These are phyloP conservation scores for Thozetella sp. DNA, from an alignment of 495 filamentous ascomycete species.

Conservation along the genomic window DNA sequence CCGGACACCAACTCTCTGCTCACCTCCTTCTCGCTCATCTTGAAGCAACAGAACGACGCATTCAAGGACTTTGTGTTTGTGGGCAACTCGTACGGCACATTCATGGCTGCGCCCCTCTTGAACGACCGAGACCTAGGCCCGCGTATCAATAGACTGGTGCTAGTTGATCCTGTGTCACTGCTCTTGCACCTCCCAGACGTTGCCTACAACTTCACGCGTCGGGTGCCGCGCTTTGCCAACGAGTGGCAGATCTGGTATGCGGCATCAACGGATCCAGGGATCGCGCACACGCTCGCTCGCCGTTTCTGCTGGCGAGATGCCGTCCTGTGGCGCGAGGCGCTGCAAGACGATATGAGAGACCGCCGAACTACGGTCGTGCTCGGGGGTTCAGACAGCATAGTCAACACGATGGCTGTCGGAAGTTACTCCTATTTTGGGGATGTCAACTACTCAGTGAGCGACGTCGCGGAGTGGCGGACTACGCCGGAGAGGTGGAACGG, in stretches of 20 bases:
- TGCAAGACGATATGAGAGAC: neutral
- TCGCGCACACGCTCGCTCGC: neutral
- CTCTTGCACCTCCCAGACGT: neutral
- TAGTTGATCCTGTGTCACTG: neutral
- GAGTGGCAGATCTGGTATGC: neutral
- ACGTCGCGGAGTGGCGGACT: neutral
- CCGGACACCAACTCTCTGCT: neutral
- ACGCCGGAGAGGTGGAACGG: neutral
- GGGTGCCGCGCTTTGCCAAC: neutral
- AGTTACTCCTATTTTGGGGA: neutral
- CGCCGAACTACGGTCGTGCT: neutral
- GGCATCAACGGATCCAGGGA: neutral
- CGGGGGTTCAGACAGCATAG: neutral
- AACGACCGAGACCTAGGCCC: neutral
- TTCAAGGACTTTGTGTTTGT: conserved; percentile 3
- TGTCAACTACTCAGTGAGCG: neutral
- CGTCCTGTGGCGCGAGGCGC: neutral
- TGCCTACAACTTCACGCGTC: neutral
- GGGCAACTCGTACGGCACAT: neutral
- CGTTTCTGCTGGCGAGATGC: neutral
- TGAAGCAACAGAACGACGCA: neutral
- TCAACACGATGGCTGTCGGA: neutral
- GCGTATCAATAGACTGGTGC: neutral
- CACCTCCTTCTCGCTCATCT: neutral
- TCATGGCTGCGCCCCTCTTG: neutral